Percentiles rank a stretch among this genome's conserved stretches.
Evolutionary conservation across 2,329 filamentous ascomycete species (phyloP).

Genomic region (Harringtonia aguacate): DNA sequence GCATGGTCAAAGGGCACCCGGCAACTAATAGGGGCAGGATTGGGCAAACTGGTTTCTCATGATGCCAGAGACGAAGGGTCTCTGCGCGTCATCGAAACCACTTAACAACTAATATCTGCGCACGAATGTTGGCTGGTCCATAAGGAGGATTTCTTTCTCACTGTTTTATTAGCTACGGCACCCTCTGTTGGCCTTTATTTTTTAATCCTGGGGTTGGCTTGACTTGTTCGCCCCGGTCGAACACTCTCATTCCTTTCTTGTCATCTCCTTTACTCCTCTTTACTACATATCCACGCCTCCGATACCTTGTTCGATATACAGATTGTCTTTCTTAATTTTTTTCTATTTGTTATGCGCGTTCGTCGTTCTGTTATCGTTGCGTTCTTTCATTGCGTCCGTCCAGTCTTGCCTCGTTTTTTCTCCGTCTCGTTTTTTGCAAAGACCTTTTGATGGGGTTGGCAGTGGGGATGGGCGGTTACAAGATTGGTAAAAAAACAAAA

Average conservation of each 20-base stretch:
- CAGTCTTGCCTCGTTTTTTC: no score
- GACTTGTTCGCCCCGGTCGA: constrained; percentile 2
- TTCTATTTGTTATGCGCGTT: neutral
- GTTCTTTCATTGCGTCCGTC: neutral
- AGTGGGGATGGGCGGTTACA: neutral
- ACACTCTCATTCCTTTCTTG: constrained; percentile 16
- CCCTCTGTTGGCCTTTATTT: constrained; percentile 19
- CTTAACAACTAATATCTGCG: constrained; percentile 31
- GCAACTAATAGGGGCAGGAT: constrained; percentile 32
- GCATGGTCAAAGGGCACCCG: constrained; percentile 26
- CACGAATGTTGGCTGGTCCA: constrained; percentile 41
- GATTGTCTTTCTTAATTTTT: constrained; percentile 12
- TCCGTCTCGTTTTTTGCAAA: neutral
- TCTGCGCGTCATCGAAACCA: constrained; percentile 12
- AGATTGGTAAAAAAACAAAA: neutral
- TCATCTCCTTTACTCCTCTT: neutral
- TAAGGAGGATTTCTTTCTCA: constrained; percentile 20
- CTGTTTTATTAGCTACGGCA: constrained; percentile 37
- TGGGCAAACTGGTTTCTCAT: constrained; percentile 24
- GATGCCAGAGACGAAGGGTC: constrained; percentile 23
- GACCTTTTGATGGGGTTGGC: no score
- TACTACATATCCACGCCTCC: constrained; percentile 1
- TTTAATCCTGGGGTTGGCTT: constrained; percentile 24
- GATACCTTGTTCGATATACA: constrained; percentile 36
- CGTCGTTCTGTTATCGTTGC: neutral